Percentiles rank a stretch among this genome's conserved stretches.
phyloP scores from a whole-genome alignment of 495 filamentous ascomycete genomes.

The Cudoniella acicularis region DNA sequence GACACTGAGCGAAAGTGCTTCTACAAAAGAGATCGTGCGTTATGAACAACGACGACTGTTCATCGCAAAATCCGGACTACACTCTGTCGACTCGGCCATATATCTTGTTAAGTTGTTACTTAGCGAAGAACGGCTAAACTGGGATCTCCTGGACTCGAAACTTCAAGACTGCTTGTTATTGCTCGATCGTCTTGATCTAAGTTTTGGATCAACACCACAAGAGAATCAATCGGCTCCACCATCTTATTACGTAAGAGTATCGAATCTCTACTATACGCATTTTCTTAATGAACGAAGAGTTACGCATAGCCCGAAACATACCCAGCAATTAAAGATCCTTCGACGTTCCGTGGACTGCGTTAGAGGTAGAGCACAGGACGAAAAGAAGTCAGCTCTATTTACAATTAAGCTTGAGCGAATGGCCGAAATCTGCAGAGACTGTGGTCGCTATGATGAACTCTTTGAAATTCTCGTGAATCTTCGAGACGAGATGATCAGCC shows the following conservation, averaged over 20 bases:
- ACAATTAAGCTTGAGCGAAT: constrained; percentile 42
- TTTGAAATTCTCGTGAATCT: constrained; percentile 43
- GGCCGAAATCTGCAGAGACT: constrained; percentile 21
- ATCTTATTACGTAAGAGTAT: constrained; percentile 58
- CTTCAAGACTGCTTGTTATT: constrained; percentile 52
- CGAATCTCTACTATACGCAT: constrained; percentile 74
- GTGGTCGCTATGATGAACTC: constrained; percentile 38
- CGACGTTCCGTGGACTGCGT: constrained; percentile 47
- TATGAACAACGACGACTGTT: constrained; percentile 53
- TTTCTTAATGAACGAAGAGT: constrained; percentile 38
- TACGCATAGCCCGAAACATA: constrained; percentile 34
- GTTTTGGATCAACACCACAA: constrained; percentile 21
- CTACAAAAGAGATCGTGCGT: constrained; percentile 46
- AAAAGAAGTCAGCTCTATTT: constrained; percentile 43
- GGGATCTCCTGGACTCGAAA: constrained; percentile 48
- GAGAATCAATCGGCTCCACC: constrained; percentile 27
- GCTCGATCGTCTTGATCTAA: constrained; percentile 42
- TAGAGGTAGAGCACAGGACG: constrained; percentile 36
- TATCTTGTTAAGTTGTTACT: constrained; percentile 44
- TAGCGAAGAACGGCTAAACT: constrained; percentile 35
- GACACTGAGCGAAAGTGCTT: constrained; percentile 34
- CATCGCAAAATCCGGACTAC: constrained; percentile 38
- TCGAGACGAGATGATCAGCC: constrained; percentile 40
- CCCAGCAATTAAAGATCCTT: constrained; percentile 40
- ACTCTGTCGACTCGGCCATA: constrained; percentile 54